These are phyloP conservation scores for Didymella sp. DNA, from an alignment of 2,329 filamentous ascomycete species.

Conservation along the genomic window DNA sequence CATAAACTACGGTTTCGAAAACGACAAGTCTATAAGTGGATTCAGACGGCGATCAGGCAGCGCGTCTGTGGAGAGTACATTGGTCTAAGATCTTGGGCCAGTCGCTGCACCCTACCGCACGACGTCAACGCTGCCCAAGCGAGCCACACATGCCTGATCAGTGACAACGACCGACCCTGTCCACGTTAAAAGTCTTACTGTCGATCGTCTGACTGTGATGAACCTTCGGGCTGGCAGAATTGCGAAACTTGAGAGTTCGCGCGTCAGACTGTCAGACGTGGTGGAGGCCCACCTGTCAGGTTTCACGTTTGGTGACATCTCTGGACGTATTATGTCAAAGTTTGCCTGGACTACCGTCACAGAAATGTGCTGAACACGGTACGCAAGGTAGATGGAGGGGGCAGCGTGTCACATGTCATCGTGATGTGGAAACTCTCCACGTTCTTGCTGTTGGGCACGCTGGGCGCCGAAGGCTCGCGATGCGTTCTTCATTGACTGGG, in stretches of 20 bases:
- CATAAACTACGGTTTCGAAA: not conserved
- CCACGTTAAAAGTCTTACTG: not conserved
- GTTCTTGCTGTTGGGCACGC: not conserved
- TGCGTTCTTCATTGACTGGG: not conserved
- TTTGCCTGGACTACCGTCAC: conserved; percentile 1
- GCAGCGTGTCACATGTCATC: not conserved
- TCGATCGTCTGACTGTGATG: not conserved
- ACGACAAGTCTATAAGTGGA: not conserved
- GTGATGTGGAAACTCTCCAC: not conserved
- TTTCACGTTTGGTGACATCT: conserved; percentile 28
- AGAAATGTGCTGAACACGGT: not conserved
- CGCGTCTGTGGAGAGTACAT: not conserved
- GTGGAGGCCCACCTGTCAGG: conserved; percentile 27
- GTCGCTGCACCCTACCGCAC: not conserved
- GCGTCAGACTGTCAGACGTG: conserved; percentile 17
- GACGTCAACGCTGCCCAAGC: conserved; percentile 13
- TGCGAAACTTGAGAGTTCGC: conserved; percentile 11
- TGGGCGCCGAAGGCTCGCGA: not conserved
- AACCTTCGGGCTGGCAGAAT: not conserved
- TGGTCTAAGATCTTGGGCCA: conserved; percentile 3
- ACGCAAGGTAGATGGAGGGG: not conserved
- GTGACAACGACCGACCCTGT: conserved; percentile 5
- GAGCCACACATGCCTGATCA: not conserved
- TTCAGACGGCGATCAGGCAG: conserved; percentile 1
- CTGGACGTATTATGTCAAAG: conserved; percentile 12